Conservation (phyloP, 1,284 basidiomycete species). For the Boletellus deceptivus region DNA sequence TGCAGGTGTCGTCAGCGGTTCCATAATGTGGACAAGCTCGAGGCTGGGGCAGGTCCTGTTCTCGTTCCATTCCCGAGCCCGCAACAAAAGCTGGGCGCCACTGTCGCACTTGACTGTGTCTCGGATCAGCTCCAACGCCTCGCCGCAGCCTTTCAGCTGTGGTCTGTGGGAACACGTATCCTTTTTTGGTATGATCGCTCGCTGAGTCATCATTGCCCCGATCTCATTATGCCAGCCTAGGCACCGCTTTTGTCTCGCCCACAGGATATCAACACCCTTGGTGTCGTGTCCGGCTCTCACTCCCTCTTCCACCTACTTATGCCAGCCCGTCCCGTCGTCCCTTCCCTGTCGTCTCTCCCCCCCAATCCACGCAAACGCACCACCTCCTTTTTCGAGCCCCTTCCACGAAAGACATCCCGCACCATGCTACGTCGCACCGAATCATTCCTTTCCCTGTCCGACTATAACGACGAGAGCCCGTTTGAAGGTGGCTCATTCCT, state of each 20-base stretch:
- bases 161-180: conserved; percentile 9
- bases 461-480: conserved; percentile 26
- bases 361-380: conserved; percentile 40
- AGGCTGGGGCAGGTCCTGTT: not conserved
- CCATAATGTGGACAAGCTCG: conserved; percentile 7
- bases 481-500: conserved; percentile 24
- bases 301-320: conserved; percentile 29
- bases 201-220: conserved; percentile 29
- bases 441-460: conserved; percentile 36
- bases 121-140: too few relatives aligned
- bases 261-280: conserved; percentile 34
- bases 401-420: conserved; percentile 39
- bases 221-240: conserved; percentile 24
- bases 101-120: too few relatives aligned
- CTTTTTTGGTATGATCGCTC: conserved; percentile 3
- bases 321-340: conserved; percentile 19
- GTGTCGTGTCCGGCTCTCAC: conserved; percentile 20
- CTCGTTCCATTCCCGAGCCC: conserved; percentile 9
- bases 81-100: too few relatives aligned
- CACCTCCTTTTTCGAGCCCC: conserved; percentile 38
- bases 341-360: conserved; percentile 5
- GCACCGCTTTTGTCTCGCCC: conserved; percentile 36
- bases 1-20: conserved; percentile 18
- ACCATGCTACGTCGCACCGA: conserved; percentile 43
- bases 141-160: too few relatives aligned